phyloP scores from a whole-genome alignment of 345 rosid genomes.

The Erysimum cheiranthoides region DNA sequence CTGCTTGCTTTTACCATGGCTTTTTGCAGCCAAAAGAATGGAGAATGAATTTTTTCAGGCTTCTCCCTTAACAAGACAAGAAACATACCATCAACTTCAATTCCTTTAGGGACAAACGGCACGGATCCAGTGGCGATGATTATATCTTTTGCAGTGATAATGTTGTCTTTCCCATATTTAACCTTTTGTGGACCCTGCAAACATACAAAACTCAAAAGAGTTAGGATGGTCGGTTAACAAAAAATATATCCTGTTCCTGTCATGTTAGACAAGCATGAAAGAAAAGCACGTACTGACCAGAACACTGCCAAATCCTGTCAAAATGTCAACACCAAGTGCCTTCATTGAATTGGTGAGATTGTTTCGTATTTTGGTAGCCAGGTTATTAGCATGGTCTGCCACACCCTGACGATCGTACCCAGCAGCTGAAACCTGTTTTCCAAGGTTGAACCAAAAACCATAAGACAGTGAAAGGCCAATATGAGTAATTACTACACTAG shows the following conservation, averaged over 20 bases:
- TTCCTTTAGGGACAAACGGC: slow-evolving; percentile 98
- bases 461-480: slow-evolving; percentile 18
- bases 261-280: slow-evolving; percentile 1
- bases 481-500: not conserved
- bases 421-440: slow-evolving; percentile 81
- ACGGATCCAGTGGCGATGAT: slow-evolving; percentile 98
- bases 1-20: not conserved
- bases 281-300: slow-evolving; percentile 59
- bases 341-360: slow-evolving; percentile 94
- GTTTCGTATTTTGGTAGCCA: slow-evolving; percentile 86
- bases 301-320: slow-evolving; percentile 84
- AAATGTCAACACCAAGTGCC: slow-evolving; percentile 92
- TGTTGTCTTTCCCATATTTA: slow-evolving; percentile 74
- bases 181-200: slow-evolving; percentile 93
- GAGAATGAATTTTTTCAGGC: not conserved
- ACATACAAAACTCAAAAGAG: slow-evolving; percentile 3
- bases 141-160: slow-evolving; percentile 77
- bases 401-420: slow-evolving; percentile 95
- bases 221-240: slow-evolving; percentile 8
- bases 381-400: slow-evolving; percentile 95
- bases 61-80: slow-evolving; percentile 5
- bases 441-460: not conserved
- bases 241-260: not conserved
- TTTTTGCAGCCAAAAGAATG: not conserved
- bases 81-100: slow-evolving; percentile 93